A percentile compares a stretch with the other conserved stretches of the same genome.
Conservation (phyloP, 2,329 filamentous ascomycete species). For the Verticillium nonalfalfae region DNA sequence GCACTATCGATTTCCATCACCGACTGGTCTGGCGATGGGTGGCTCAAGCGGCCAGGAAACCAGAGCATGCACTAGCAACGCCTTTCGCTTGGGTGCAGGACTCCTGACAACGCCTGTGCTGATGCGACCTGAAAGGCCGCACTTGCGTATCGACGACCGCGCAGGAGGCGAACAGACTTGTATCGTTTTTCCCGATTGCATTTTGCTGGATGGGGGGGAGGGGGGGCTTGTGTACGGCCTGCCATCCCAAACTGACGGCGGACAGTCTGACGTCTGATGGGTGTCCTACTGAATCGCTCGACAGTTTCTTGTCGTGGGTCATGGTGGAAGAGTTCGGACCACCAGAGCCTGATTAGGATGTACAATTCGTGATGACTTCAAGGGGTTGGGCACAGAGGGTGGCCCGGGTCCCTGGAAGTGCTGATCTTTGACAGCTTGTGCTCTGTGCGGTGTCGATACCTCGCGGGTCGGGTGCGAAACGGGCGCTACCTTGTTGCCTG, state of each 20-base stretch:
- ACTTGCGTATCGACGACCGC: neutral
- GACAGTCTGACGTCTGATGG: neutral
- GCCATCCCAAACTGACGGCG: neutral
- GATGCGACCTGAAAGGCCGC: neutral
- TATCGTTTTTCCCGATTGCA: neutral
- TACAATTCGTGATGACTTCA: neutral
- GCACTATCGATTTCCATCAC: neutral
- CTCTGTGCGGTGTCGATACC: neutral
- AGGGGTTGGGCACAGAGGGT: neutral
- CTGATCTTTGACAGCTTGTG: neutral
- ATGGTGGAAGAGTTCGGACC: neutral
- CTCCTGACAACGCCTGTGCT: neutral
- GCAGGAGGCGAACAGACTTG: neutral
- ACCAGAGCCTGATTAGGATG: neutral
- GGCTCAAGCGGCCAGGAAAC: neutral
- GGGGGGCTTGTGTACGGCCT: neutral
- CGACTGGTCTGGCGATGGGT: neutral
- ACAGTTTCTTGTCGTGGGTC: neutral
- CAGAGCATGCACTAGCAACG: neutral
- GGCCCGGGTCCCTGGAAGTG: neutral
- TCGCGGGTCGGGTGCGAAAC: neutral
- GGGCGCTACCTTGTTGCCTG: neutral
- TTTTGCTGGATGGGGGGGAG: neutral
- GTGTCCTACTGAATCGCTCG: neutral
- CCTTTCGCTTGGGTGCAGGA: neutral